Base-by-base conservation (phyloP, 768 basidiomycete genomes). In the Lanmaoa pseudosensibilis region DNA sequence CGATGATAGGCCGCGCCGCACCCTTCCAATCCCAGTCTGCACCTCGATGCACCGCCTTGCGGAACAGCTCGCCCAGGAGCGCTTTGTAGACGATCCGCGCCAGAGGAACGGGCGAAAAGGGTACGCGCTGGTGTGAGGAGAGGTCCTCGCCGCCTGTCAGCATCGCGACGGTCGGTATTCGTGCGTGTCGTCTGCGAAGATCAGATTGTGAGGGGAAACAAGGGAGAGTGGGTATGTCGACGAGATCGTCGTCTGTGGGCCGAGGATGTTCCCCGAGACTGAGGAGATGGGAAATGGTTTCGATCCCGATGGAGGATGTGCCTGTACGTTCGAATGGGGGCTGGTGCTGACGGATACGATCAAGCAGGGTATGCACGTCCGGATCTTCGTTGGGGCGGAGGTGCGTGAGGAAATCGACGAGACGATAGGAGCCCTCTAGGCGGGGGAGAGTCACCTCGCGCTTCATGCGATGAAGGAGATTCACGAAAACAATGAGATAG, bases 401-500 rank as follows among this genome's bases (percentile, higher is more conserved):
- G 36, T 60, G 54, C 1, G 43, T 34, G 39, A 71, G 52, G 25
- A 71, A 66, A 41, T 73, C 69, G 23, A 62, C 60, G 15, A 72
- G 62, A 49, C 59, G 56, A 38, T 57, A 61, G 4, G 61, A 44
- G 2, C 44, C 57, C 6, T 56, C 33, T 11, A 21, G n/a, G 4
- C 52, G 43, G 15, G 48, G 37, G 4, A 49, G 50, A 19, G 36
- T 57, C 11, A 53, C 25, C 50, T 71, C 70, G 34, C 34, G 55
- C 51, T 62, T 73, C 55, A 71, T 71, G 11, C 70, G 67, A 23
- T 56, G 54, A n/a, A 73, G 70, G 60, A 83, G 60, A 51, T 70
- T 74, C 6, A 75, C 72, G 33, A 80, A 12, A 33, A 80, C 70
- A 16, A 74, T 66, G 39, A 69, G 70, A 57, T 81, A 83, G 2